Base-by-base conservation (phyloP, 768 basidiomycete species). In the Lentinula detonsa region DNA sequence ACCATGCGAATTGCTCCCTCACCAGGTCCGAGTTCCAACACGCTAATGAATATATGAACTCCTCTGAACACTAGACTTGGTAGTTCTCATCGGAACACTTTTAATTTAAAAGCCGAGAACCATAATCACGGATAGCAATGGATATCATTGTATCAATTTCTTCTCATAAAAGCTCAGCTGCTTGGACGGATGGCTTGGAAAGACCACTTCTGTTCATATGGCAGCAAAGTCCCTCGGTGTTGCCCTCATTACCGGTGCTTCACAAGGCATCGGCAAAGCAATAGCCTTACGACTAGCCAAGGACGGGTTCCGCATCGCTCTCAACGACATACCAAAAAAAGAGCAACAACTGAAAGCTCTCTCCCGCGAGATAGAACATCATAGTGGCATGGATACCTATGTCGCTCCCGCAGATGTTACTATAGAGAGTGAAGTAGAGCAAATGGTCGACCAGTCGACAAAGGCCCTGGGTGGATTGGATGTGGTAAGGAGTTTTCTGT, bases 251-350 rank as follows among this genome's bases (percentile, higher is more conserved):
- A 77, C 77, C 0, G 78, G 76, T 37, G 73, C 69, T 11, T 70
- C 68, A 2, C 74, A 73, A 57, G 78, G 78, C 37, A 77, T 77
- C 34, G 77, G 76, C 9, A 69, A 71, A 40, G 75, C 74, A 52
- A 74, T 77, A 52, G 73, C 75, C 18, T 61, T 69, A 4, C 69
- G 75, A 9, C 72, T 78, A 40, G 76, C 77, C 28, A 53, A 64
- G 9, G 76, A 73, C 49, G 75, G 76, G 35, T 72, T 74, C 62
- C 72, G 75, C 50, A 62, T 77, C 42, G 71, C 71, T 21, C 62
- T 76, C 57, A 76, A 73, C 7, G 77, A 75, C 53, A 63, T 73
- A 2, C 59, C 48, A 16, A 49, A 21, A 3, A 60, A 60, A 5
- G 8, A 21, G 15, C 28, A 33, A 15, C 13, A 60, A 31, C n/a